Percentiles rank a stretch among this genome's conserved stretches.
Evolutionary conservation across 331 rosid species (phyloP).

Genomic region (Rhamnella rubrinervis): DNA sequence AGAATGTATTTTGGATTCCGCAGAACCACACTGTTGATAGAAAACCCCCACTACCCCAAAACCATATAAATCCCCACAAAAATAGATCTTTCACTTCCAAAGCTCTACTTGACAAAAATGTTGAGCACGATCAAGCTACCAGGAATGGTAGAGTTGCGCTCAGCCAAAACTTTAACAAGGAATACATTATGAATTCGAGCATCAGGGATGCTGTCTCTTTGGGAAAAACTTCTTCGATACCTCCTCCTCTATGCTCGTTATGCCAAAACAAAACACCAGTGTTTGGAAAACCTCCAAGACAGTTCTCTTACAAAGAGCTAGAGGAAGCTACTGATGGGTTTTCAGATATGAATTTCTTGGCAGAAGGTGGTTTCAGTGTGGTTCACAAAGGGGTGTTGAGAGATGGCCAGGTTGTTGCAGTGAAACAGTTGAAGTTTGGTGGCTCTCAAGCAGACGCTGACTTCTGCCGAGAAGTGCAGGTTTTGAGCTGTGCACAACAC

Average conservation of each 20-base stretch:
- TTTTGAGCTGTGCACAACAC: constrained; percentile 96
- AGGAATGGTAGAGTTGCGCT: constrained; percentile 28
- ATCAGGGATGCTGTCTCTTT: constrained; percentile 64
- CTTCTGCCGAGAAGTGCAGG: constrained; percentile 85
- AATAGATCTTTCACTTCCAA: constrained; percentile 51
- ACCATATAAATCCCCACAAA: constrained; percentile 28
- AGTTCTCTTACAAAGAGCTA: constrained; percentile 69
- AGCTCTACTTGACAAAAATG: constrained; percentile 41
- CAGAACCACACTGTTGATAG: constrained; percentile 48
- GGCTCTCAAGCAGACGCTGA: constrained; percentile 86
- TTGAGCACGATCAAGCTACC: constrained; percentile 36
- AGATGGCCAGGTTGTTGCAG: constrained; percentile 90
- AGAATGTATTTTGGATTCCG: constrained; percentile 51
- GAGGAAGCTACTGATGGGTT: constrained; percentile 79
- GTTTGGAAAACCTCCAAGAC: constrained; percentile 91
- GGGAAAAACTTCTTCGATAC: constrained; percentile 65
- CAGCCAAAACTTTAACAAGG: constrained; percentile 41
- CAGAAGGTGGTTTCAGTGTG: constrained; percentile 81
- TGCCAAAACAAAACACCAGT: constrained; percentile 87
- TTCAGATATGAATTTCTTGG: constrained; percentile 63
- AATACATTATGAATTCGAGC: constrained; percentile 38
- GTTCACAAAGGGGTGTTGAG: constrained; percentile 77
- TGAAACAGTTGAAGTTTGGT: constrained; percentile 78
- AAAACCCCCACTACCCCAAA: constrained; percentile 36
- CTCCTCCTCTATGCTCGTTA: constrained; percentile 86